Conservation (phyloP, 2,329 filamentous ascomycete genomes). For the Rutstroemia sp. region DNA sequence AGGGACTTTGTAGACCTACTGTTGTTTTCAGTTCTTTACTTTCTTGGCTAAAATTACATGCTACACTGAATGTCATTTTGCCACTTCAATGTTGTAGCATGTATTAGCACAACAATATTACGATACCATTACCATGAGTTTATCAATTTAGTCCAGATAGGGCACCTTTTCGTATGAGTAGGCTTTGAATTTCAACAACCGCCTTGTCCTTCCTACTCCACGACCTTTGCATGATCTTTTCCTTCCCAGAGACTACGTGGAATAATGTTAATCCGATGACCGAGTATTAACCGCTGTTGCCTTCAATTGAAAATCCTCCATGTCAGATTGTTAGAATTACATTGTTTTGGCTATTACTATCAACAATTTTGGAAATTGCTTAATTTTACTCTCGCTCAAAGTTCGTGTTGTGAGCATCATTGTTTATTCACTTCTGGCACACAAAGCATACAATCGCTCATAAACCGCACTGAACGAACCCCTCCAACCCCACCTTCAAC, state of each 20-base stretch:
- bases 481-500: background rate
- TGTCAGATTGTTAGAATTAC: background rate
- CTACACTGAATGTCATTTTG: background rate
- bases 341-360: background rate
- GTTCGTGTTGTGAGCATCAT: no score
- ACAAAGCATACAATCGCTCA: background rate
- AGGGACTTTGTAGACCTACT: background rate
- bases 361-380: no score
- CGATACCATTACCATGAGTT: background rate
- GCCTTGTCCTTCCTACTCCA: background rate
- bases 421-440: no score
- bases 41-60: slow-evolving; percentile 1
- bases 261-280: no score
- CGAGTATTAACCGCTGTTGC: background rate
- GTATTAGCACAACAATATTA: background rate
- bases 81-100: background rate
- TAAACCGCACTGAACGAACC: background rate
- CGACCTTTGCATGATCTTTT: no score
- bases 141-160: background rate
- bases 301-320: background rate
- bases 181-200: background rate
- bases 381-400: no score
- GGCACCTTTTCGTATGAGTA: background rate
- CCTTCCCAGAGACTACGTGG: no score
- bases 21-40: background rate